Percentiles rank a stretch among this genome's conserved stretches.
Evolutionary conservation across 345 rosid species (phyloP).

Genomic region (Murraya paniculata): DNA sequence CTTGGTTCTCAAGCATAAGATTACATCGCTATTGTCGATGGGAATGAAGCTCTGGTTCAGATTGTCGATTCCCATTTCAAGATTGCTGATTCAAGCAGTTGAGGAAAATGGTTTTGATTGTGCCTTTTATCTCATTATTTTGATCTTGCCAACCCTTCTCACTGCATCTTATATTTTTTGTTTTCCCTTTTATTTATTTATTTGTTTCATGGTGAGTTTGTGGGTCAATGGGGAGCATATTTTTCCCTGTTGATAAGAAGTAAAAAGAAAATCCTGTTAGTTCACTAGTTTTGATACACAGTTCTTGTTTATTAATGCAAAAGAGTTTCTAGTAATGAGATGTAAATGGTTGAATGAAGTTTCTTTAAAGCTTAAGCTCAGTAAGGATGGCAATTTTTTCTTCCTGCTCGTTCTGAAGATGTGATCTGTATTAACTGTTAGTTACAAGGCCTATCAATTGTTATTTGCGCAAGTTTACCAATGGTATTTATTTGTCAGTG

Average conservation of each 20-base stretch:
- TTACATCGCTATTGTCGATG: conserved; percentile 19
- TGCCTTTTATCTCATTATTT: not conserved
- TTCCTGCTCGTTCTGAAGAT: too few relatives aligned
- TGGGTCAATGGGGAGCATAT: not conserved
- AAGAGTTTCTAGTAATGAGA: not conserved
- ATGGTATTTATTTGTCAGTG: too few relatives aligned
- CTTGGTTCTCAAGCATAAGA: conserved; percentile 12
- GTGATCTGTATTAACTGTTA: too few relatives aligned
- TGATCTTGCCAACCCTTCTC: not conserved
- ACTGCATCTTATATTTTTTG: not conserved
- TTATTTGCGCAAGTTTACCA: too few relatives aligned
- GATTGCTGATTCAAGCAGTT: conserved; percentile 12
- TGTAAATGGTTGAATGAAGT: not conserved
- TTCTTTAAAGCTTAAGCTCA: not conserved
- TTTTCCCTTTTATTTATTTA: not conserved
- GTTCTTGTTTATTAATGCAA: not conserved
- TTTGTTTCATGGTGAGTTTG: too few relatives aligned
- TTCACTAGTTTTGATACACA: not conserved
- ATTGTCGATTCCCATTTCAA: conserved; percentile 29
- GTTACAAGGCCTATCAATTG: too few relatives aligned
- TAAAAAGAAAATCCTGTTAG: not conserved
- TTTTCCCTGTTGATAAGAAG: not conserved
- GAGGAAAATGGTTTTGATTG: not conserved
- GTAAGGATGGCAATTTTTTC: not conserved
- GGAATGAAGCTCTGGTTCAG: conserved; percentile 88